Evolutionary conservation across 2,329 filamentous ascomycete genomes (phyloP).

Genomic region (Falciphora oryzae): DNA sequence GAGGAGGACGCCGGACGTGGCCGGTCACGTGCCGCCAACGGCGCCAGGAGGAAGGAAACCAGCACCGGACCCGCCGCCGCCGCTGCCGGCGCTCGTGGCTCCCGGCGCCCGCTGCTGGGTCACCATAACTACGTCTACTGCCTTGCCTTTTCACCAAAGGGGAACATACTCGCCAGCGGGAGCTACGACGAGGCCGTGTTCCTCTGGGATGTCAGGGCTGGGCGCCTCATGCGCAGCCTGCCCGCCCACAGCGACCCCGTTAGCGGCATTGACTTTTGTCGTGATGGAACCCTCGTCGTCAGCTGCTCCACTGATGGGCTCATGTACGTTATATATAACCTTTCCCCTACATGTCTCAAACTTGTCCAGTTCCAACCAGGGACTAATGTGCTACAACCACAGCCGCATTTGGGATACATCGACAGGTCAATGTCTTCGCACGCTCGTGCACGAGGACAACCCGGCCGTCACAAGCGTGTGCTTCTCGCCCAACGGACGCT

Average conservation of each 20-base stretch:
- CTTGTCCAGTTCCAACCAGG: background rate
- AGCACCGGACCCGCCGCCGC: conserved; percentile 9
- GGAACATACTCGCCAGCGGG: conserved; percentile 91
- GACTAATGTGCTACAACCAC: background rate
- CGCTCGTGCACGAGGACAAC: conserved; percentile 94
- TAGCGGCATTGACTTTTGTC: conserved; percentile 84
- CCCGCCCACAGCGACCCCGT: conserved; percentile 96
- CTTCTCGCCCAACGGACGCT: conserved; percentile 92
- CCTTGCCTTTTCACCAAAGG: conserved; percentile 93
- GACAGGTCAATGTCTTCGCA: conserved; percentile 91
- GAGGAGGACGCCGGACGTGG: conserved; percentile 6
- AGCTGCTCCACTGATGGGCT: conserved; percentile 89
- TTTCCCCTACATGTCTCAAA: conserved; percentile 11
- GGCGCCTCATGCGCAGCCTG: conserved; percentile 79
- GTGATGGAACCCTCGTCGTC: conserved; percentile 86
- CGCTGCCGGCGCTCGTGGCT: conserved; percentile 22
- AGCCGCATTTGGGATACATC: conserved; percentile 92
- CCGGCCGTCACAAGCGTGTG: conserved; percentile 82
- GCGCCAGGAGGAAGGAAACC: conserved; percentile 10
- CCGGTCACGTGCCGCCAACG: background rate
- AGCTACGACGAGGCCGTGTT: conserved; percentile 98
- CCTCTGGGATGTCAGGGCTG: conserved; percentile 89
- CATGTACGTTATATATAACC: conserved; percentile 50
- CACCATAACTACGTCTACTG: conserved; percentile 97
- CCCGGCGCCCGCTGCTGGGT: conserved; percentile 61